Evolutionary conservation across 768 basidiomycete species (phyloP), one percentile per base, ranked within the genome.

Genomic region (Tricholoma saponaceum): DNA sequence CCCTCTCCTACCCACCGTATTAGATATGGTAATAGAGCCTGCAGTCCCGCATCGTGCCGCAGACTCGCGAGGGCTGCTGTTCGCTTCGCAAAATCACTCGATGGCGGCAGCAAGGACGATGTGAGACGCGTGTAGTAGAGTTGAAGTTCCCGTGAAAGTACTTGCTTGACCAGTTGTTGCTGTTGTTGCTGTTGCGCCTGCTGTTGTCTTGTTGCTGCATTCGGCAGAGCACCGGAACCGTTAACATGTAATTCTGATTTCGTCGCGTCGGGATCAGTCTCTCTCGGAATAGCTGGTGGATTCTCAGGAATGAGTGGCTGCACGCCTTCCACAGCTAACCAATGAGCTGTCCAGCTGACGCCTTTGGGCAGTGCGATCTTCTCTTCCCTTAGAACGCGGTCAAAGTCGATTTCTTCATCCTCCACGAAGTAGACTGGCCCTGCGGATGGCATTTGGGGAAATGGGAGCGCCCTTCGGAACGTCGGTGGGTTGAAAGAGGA

Each of bases 351-450:
- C 88, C 92, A 95, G 62, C 79, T 85, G 55, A 91, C 86, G 41
- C 87, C 88, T 64, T 88, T 86, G 0, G 93, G 92, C 7, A 95
- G 73, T 1, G 82, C 77, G 33, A 94, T 86, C 70, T 94, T 89
- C 69, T 93, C 92, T 65, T 92, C 90, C 55, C 90, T 83, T 41
- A 98, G 73, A 9, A 95, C 86, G 54, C 87, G 91, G 67, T 95
- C 92, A 65, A 99, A 94, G 72, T 98, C 97, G 50, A 99, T 89
- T 72, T 98, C 97, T 64, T 98, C 95, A 68, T 99, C 97, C 59
- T 97, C 93, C 16, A 96, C 85, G 65, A 93, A 94, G 74, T 93
- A 98, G 3, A 98, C 89, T 2, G 90, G 74, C 0, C 89, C 90
- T 5, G 83, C 82, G 3, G 79, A 70, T 9, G 77, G 74, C 44